phyloP scores from a whole-genome alignment of 2,329 filamentous ascomycete genomes.

The Parastagonospora nodorum region DNA sequence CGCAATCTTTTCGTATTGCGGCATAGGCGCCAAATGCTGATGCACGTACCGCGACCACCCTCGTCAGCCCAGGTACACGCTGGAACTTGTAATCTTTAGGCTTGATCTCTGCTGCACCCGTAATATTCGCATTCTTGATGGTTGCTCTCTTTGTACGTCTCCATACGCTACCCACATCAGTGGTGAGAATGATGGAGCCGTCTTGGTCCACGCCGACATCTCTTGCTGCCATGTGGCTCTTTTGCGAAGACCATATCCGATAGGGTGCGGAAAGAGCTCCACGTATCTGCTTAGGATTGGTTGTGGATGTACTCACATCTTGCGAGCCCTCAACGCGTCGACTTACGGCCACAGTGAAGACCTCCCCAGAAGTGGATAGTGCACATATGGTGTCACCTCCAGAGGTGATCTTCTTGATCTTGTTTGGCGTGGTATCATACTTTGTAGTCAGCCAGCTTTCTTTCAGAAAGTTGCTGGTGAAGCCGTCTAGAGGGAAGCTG shows the following conservation, averaged over 20 bases:
- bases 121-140: constrained; percentile 68
- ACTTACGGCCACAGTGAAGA: constrained; percentile 83
- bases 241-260: constrained; percentile 87
- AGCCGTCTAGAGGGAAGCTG: constrained; percentile 77
- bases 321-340: constrained; percentile 66
- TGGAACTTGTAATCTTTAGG: constrained; percentile 95
- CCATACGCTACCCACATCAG: constrained; percentile 92
- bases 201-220: constrained; percentile 91
- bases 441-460: constrained; percentile 68
- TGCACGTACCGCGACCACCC: constrained; percentile 81
- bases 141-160: constrained; percentile 81
- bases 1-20: constrained; percentile 81
- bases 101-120: constrained; percentile 60
- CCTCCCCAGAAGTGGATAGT: constrained; percentile 79
- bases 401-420: constrained; percentile 76
- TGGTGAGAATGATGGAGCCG: constrained; percentile 92
- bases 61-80: constrained; percentile 83
- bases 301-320: constrained; percentile 72
- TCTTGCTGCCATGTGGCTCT: constrained; percentile 79
- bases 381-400: constrained; percentile 93
- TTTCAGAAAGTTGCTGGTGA: constrained; percentile 71
- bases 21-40: constrained; percentile 91
- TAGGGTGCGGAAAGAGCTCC: constrained; percentile 78
- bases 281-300: constrained; percentile 88
- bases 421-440: constrained; percentile 67